Percentiles rank a stretch among this genome's conserved stretches.
These are phyloP conservation scores for Fusarium floridanum DNA, from an alignment of 2,329 filamentous ascomycete species.

Conservation along the genomic window DNA sequence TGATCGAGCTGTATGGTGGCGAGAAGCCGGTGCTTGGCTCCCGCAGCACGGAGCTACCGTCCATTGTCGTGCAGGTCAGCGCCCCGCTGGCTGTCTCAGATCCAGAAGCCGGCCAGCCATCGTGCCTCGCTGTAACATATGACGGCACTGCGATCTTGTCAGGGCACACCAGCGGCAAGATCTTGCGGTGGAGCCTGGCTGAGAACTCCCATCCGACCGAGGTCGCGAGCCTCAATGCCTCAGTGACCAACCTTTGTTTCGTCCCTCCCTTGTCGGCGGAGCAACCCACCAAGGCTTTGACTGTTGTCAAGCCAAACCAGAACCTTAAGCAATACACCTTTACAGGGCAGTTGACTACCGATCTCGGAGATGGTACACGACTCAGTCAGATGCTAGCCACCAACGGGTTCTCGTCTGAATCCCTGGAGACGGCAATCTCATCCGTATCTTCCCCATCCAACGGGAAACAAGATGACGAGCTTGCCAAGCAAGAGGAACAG, in stretches of 20 bases:
- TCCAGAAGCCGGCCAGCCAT: slow-evolving; percentile 72
- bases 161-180: slow-evolving; percentile 83
- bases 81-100: slow-evolving; percentile 69
- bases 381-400: slow-evolving; percentile 61
- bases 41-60: slow-evolving; percentile 64
- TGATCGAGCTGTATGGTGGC: slow-evolving; percentile 77
- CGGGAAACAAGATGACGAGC: slow-evolving; percentile 31
- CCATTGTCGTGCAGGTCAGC: slow-evolving; percentile 68
- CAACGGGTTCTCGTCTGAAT: slow-evolving; percentile 61
- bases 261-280: slow-evolving; percentile 68
- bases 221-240: slow-evolving; percentile 79
- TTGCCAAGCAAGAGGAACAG: slow-evolving; percentile 57
- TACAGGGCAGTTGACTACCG: slow-evolving; percentile 70
- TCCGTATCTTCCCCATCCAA: slow-evolving; percentile 54
- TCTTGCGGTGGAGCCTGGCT: slow-evolving; percentile 84
- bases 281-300: slow-evolving; percentile 63
- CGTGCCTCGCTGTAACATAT: slow-evolving; percentile 81
- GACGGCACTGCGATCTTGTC: slow-evolving; percentile 85
- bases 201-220: slow-evolving; percentile 76
- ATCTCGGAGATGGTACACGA: slow-evolving; percentile 55
- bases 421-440: slow-evolving; percentile 64
- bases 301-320: slow-evolving; percentile 84
- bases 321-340: slow-evolving; percentile 75
- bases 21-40: slow-evolving; percentile 68
- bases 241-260: slow-evolving; percentile 86